Evolutionary conservation across 768 basidiomycete species (phyloP), one percentile per base, ranked within the genome.

Genomic region (Serpula lacrymans): DNA sequence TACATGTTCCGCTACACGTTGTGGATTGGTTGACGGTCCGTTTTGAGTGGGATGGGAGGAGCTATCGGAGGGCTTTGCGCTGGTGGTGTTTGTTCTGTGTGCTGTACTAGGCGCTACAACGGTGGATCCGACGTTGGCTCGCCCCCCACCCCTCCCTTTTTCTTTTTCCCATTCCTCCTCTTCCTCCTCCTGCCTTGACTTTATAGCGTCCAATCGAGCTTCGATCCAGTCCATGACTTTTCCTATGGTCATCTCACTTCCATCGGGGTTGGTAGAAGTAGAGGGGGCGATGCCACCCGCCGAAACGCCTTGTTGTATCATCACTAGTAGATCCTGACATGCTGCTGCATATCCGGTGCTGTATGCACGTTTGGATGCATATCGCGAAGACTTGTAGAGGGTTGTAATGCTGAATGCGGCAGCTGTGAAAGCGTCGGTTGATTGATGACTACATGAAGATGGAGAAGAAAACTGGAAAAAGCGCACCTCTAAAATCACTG

Each of bases 201-300:
- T 79, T 42, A 90, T 77, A 0, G 86, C 88, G 17, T 90, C 88
- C 30, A 88, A 60, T 42, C 88, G 68, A 1, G 85, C 88, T 55
- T 91, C 88, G 45, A 83, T 77, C 82, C 86, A 90, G 52, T 90
- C 87, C 81, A 90, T 78, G 37, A 91, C 80, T 21, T 81, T 63
- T 9, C 84, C 88, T 51, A 90, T 82, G 0, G 82, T 79, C 80
- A 87, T 77, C 29, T 82, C 82, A 37, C 71, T 69, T 34, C 68
- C 68, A 39, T 74, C 72, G 21, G 68, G 59, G 44, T 72, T 75
- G 41, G 70, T 67, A 14, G 68, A 66, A 39, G 53, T 55, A 16
- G 65, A 58, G 25, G 55, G 43, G 31, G 68, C 68, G 45, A 77
- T 61, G 51, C 70, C 72, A 52, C 69, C 71, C 25, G 71, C 72